Evolutionary conservation across 257 asterid genomes (phyloP), one percentile per base, ranked within the genome.

Genomic region (Penstemon newberryi): DNA sequence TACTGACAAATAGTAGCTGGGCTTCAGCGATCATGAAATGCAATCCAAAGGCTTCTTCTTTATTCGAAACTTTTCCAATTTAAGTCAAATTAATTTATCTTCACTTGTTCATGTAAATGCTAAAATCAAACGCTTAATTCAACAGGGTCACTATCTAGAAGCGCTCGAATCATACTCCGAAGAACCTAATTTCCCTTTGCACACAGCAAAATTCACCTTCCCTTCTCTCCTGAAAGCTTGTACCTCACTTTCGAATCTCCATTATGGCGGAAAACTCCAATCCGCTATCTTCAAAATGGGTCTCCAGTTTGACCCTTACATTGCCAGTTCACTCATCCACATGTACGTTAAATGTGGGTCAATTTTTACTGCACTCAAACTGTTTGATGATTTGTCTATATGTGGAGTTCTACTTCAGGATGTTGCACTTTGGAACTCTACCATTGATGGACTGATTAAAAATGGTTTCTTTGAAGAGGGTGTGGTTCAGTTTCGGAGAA

Each of bases 211-310:
- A 78, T 87, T 85, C 86, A 80, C 84, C 39, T 85, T 88, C 70
- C 96, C 97, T 41, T 79, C 96, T 61, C 86, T 93, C 67, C 87
- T 93, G 66, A 93, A 91, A 80, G 90, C 96, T 36, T 91, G 97
- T 63, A 73, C 88, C 50, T 86, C 72, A 46, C 76, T 85, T 49
- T 73, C 81, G 25, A 70, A 80, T 71, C 69, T 73, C 69, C 40
- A 12, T 33, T 80, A 82, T 75, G 97, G 99, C 55, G 69, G 57
- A 37, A 18, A 84, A 5, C 74, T 93, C 54, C 99, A 88, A 63
- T 84, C 87, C 71, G 58, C 83, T 10, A 73, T 81, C 81, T 65
- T 82, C 82, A 74, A 76, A 58, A 40, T 70, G 85, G 97, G 95
- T 40, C 77, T 90, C 39, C 84, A 74, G 8, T 78, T 61, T 38